phyloP scores from a whole-genome alignment of 768 basidiomycete genomes.

The Jaapia argillacea region DNA sequence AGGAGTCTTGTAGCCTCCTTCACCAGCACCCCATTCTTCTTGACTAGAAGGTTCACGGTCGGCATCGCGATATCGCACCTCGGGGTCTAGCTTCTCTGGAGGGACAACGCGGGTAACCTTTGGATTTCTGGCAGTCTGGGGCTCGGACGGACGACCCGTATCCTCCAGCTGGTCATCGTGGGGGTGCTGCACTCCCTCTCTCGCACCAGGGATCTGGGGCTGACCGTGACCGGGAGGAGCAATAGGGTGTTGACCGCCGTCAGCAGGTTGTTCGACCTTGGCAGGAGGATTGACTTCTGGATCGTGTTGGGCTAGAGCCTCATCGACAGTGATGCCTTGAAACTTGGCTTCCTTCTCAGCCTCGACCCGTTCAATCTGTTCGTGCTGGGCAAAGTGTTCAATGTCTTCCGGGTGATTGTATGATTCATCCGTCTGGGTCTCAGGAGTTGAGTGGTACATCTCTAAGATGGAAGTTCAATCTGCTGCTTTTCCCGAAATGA shows the following conservation, averaged over 20 bases:
- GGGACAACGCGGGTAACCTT: conserved; percentile 47
- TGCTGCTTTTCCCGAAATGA: conserved; percentile 3
- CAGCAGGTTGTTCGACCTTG: conserved; percentile 6
- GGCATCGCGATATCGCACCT: conserved; percentile 47
- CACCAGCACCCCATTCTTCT: conserved; percentile 65
- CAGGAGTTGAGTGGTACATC: conserved; percentile 89
- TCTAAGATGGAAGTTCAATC: conserved; percentile 33
- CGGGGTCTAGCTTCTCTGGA: conserved; percentile 65
- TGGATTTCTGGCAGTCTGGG: conserved; percentile 26
- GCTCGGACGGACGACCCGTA: conserved; percentile 15
- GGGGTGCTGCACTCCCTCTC: conserved; percentile 17
- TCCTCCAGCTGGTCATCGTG: conserved; percentile 23
- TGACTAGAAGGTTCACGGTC: conserved; percentile 39
- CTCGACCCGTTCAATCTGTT: conserved; percentile 74
- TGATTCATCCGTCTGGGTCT: conserved; percentile 93
- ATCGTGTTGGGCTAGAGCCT: conserved; percentile 50
- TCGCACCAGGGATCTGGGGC: conserved; percentile 5
- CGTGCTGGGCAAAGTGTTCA: conserved; percentile 89
- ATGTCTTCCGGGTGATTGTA: conserved; percentile 91
- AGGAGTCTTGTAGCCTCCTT: conserved; percentile 64
- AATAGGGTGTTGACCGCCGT: conserved; percentile 2
- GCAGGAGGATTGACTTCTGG: conserved; percentile 15
- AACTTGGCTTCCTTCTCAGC: conserved; percentile 75
- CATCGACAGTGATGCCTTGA: conserved; percentile 73
- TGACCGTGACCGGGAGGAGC: not conserved